Evolutionary conservation across 192 early-diverging fungal genomes (phyloP).

Genomic region (Phlyctochytrium planicorne): DNA sequence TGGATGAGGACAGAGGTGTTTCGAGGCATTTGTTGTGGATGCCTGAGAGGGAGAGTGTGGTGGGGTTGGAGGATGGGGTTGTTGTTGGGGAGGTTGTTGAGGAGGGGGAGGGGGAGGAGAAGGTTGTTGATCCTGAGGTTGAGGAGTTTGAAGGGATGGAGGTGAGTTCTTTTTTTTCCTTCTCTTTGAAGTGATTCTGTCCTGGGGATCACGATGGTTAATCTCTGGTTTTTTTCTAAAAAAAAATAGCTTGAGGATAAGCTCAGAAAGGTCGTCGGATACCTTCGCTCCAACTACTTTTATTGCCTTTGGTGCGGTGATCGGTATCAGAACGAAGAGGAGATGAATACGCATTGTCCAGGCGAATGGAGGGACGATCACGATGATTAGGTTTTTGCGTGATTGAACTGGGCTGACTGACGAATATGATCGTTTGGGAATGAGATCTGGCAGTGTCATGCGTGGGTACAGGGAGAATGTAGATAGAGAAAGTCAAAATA

Average conservation of each 20-base stretch:
- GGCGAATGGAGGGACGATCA: constrained; percentile 63
- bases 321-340: constrained; percentile 49
- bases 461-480: too few species aligned
- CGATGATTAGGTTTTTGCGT: constrained; percentile 36
- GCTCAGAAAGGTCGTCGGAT: constrained; percentile 41
- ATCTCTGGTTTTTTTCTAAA: constrained; percentile 9
- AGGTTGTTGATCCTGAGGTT: constrained; percentile 6
- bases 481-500: too few species aligned
- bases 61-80: constrained; percentile 12
- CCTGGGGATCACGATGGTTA: constrained; percentile 13
- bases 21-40: constrained; percentile 9
- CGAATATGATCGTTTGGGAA: too few species aligned
- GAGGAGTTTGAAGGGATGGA: constrained; percentile 30
- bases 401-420: too few species aligned
- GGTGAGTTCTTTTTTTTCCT: constrained; percentile 1
- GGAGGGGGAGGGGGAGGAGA: constrained; percentile 30
- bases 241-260: constrained; percentile 44
- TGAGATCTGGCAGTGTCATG: too few species aligned
- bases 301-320: constrained; percentile 74
- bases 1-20: constrained; percentile 11
- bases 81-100: constrained; percentile 14
- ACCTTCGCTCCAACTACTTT: constrained; percentile 52
- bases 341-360: constrained; percentile 59
- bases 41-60: background rate
- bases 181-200: background rate